phyloP scores from a whole-genome alignment of 179 eudicot genomes.

The Carnegiea gigantea region DNA sequence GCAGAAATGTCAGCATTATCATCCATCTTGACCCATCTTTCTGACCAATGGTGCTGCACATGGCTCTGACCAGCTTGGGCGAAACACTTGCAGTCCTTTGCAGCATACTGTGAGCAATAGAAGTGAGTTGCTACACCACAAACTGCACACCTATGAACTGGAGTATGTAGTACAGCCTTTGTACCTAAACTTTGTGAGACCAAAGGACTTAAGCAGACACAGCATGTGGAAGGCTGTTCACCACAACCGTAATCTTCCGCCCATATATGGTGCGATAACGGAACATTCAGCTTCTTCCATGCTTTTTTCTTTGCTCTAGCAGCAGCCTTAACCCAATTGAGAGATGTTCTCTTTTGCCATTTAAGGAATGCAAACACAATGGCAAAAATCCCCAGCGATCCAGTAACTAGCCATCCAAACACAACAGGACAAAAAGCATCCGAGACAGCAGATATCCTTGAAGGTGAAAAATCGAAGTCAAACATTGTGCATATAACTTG shows the following conservation, averaged over 20 bases:
- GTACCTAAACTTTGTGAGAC: slow-evolving; percentile 48
- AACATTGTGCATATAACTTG: slow-evolving; percentile 39
- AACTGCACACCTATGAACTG: slow-evolving; percentile 69
- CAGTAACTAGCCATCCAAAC: slow-evolving; percentile 77
- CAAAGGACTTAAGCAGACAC: slow-evolving; percentile 73
- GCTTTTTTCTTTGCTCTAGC: slow-evolving; percentile 80
- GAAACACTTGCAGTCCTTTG: slow-evolving; percentile 80
- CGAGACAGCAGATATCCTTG: slow-evolving; percentile 50
- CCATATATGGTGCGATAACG: slow-evolving; percentile 78
- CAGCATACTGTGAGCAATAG: slow-evolving; percentile 64
- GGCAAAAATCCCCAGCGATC: slow-evolving; percentile 67
- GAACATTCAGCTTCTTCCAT: slow-evolving; percentile 70
- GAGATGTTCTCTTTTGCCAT: slow-evolving; percentile 69
- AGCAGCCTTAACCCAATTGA: slow-evolving; percentile 91
- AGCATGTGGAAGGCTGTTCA: slow-evolving; percentile 75
- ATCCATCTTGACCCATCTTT: slow-evolving; percentile 71
- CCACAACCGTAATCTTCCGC: slow-evolving; percentile 61
- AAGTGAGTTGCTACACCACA: slow-evolving; percentile 84
- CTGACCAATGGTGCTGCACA: slow-evolving; percentile 89
- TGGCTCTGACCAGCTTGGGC: slow-evolving; percentile 66
- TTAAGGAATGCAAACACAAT: slow-evolving; percentile 60
- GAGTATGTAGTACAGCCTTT: slow-evolving; percentile 52
- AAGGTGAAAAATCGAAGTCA: slow-evolving; percentile 41
- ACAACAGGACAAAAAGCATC: slow-evolving; percentile 51
- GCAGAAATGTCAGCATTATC: slow-evolving; percentile 75